Base-by-base conservation (phyloP, 257 asterid species). In the Primulina tabacum region DNA sequence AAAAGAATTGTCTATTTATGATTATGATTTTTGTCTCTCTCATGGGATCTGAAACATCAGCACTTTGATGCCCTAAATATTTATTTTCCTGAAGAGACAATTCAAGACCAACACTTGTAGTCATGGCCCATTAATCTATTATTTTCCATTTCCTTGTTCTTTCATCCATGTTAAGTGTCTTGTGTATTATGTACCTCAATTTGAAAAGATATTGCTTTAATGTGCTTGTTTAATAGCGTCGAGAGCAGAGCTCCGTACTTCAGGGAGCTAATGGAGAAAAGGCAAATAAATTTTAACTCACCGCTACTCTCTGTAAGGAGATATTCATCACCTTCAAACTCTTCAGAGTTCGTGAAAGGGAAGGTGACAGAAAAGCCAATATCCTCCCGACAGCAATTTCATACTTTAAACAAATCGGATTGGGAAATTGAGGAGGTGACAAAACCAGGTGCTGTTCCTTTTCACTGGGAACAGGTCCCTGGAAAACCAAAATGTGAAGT, bases 391-490 rank as follows among this genome's bases (percentile, higher is more conserved):
- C 95, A 82, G 37, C 81, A 74, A 17, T 78, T 90, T 62, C 87
- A 77, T 29, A 87, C 84, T 6, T 21, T 73, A 32, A 53, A 61
- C 12, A 85, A 56, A 75, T 65, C 85, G 3, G 82, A 81, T 7
- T 71, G 79, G 81, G 92, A 85, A 60, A 72, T 53, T 29, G 82
- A 76, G 56, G 92, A 76, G 71, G 85, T 87, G 43, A 76, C 95
- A 1, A 92, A 88, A 71, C 95, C 98, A 30, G 95, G 77, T 47
- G 77, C 98, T n/a, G 90, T 92, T 67, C 98, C 98, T 1, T 92
- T 92, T 75, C 67, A 81, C 65, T 92, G 98, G 98, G 98, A 92
- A 76, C 81, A 83, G 69, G 79, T 77, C 65, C 98, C 98, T 6
- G 98, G 98, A 30, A 82, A 84, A 72, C 87, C 92, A 20, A 92